Conservation (phyloP, 371 early-diverging fungal species). For the Apophysomyces variabilis region DNA sequence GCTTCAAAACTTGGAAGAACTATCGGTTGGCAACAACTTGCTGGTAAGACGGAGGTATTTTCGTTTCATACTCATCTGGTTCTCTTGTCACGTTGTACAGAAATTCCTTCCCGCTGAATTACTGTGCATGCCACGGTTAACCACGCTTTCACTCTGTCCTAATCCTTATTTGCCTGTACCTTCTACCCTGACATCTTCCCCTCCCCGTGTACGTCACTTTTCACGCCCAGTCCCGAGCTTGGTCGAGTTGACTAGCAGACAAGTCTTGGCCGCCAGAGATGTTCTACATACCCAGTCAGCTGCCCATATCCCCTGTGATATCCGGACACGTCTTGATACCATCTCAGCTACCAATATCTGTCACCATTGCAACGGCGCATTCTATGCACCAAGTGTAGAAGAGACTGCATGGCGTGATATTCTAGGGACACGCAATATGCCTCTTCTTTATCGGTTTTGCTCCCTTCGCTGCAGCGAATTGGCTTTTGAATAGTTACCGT, state of each 20-base stretch:
- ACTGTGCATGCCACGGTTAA: conserved; percentile 28
- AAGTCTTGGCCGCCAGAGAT: conserved; percentile 12
- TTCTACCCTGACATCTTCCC: neutral
- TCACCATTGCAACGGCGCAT: conserved; percentile 27
- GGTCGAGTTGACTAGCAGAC: conserved; percentile 30
- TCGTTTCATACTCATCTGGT: neutral
- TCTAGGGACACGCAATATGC: conserved; percentile 27
- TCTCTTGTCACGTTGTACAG: conserved; percentile 20
- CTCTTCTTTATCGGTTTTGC: conserved; percentile 41
- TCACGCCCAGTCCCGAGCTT: conserved; percentile 23
- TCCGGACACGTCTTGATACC: conserved; percentile 25
- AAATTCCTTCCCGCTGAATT: conserved; percentile 41
- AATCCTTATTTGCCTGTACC: conserved; percentile 35
- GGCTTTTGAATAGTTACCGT: neutral
- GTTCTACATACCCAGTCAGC: neutral
- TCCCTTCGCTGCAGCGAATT: conserved; percentile 29
- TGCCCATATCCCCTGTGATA: conserved; percentile 19
- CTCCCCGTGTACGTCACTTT: conserved; percentile 5
- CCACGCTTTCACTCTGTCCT: conserved; percentile 35
- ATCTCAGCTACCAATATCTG: conserved; percentile 28
- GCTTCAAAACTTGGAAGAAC: conserved; percentile 59
- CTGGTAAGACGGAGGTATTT: conserved; percentile 35
- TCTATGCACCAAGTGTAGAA: conserved; percentile 28
- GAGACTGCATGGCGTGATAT: conserved; percentile 33
- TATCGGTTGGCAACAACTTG: conserved; percentile 62